A percentile compares a stretch with the other conserved stretches of the same genome.
phyloP scores from a whole-genome alignment of 306 rosid species.

The Prunus davidiana region DNA sequence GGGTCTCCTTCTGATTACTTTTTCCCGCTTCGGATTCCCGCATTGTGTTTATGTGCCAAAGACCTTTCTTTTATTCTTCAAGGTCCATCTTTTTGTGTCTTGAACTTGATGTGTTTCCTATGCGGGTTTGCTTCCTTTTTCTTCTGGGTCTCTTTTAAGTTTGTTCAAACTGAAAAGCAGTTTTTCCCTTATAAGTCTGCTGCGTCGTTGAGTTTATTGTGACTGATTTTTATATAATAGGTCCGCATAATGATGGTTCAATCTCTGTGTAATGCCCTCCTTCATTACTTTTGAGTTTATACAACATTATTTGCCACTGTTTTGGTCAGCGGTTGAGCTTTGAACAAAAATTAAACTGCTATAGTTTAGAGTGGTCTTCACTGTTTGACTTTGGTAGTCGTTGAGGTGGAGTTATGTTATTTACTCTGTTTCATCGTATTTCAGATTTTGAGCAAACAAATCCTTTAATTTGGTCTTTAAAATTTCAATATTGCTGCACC shows the following conservation, averaged over 20 bases:
- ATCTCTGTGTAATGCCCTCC: neutral
- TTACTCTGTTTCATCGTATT: neutral
- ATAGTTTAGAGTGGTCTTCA: neutral
- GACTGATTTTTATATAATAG: neutral
- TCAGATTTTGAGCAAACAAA: neutral
- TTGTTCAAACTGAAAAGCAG: neutral
- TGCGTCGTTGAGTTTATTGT: neutral
- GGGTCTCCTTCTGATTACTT: neutral
- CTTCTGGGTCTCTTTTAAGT: neutral
- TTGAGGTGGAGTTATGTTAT: neutral
- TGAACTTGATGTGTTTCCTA: conserved; percentile 3
- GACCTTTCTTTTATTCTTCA: neutral
- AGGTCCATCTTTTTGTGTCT: conserved; percentile 10
- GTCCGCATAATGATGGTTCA: neutral
- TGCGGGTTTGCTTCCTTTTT: conserved; percentile 1
- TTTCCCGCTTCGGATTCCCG: neutral
- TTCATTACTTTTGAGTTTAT: neutral
- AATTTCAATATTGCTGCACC: neutral
- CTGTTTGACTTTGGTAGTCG: neutral
- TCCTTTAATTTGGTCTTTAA: neutral
- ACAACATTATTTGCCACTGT: neutral
- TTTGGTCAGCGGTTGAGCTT: neutral
- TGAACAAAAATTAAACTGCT: neutral
- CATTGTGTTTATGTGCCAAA: neutral
- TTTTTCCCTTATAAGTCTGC: conserved; percentile 3